phyloP scores from a whole-genome alignment of 2,329 filamentous ascomycete species.

The Ophioceras dolichostomum region DNA sequence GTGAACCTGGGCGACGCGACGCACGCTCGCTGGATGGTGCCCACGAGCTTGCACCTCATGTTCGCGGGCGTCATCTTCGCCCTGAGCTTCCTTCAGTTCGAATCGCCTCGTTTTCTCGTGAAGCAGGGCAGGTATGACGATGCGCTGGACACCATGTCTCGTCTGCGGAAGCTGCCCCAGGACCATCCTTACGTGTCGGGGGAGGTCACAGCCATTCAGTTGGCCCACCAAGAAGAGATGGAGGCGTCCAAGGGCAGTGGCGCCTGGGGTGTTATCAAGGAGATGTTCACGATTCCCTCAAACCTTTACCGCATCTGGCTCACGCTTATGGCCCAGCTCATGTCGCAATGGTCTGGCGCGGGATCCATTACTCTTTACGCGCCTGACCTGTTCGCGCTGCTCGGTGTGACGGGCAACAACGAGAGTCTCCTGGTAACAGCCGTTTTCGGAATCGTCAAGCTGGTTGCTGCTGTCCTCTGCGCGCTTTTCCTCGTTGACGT shows the following conservation, averaged over 20 bases:
- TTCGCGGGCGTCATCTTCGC: conserved; percentile 59
- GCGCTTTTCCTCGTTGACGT: conserved; percentile 68
- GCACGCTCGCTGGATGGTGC: conserved; percentile 41
- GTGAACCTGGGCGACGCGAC: conserved; percentile 31
- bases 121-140: conserved; percentile 48
- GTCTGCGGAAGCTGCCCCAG: conserved; percentile 42
- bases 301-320: conserved; percentile 64
- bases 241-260: conserved; percentile 56
- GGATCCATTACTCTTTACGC: conserved; percentile 66
- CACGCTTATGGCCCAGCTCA: conserved; percentile 52
- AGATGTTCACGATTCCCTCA: conserved; percentile 53
- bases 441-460: conserved; percentile 64
- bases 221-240: conserved; percentile 54
- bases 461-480: conserved; percentile 51
- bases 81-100: conserved; percentile 53
- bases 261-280: conserved; percentile 51
- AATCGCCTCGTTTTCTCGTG: conserved; percentile 58
- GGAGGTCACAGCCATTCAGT: conserved; percentile 52
- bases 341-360: conserved; percentile 61
- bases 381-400: conserved; percentile 55
- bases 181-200: conserved; percentile 47
- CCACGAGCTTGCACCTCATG: conserved; percentile 63
- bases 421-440: conserved; percentile 61
- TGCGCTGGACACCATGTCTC: conserved; percentile 38
- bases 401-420: conserved; percentile 53